Base-by-base conservation (phyloP, 2,329 filamentous ascomycete species). In the Lithohypha guttulata region DNA sequence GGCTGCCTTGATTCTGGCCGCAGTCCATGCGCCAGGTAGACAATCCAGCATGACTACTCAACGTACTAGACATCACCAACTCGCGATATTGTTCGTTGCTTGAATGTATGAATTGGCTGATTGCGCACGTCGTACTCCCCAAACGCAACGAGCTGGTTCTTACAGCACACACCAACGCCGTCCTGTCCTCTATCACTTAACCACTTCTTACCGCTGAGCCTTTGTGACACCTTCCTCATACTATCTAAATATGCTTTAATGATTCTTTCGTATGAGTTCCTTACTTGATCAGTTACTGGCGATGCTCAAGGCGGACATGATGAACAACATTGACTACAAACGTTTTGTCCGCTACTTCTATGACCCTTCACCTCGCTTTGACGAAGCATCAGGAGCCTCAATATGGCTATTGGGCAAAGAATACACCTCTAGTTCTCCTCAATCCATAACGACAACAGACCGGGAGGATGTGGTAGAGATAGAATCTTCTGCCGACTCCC, bases 291-390 rank as follows among this genome's bases (percentile, higher is more conserved):
- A 44, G 23, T 43, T 48, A 31, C 32, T 46, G 42, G 44, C 43
- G 23, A 43, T 50, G 33, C 49, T 46, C 28, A 36, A 41, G 27
- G 43, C 38, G 25, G 42, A 42, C 40, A 54, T 43, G 51, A 78
- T 81, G 76, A 70, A 71, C 54, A 77, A 72, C 42, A 75, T 82
- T 41, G 84, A 93, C 54, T 77, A 79, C 56, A 83, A 84, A 61
- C 81, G 82, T 47, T 77, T 95, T 52, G 79, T 95, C 44, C 83
- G 89, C 62, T 85, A 84, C 64, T 80, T 96, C 55, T 94, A 86
- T 81, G 87, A 95, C 52, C 85, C 86, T 0, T 79, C 87, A 48
- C 87, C 86, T 4, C 76, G 73, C 46, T 94, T 95, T 62, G 79
- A 93, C 56, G 68, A 77, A 42, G 59, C 64, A 42, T 69, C 72